Percentiles rank a stretch among this genome's conserved stretches.
phyloP scores from a whole-genome alignment of 2,329 filamentous ascomycete genomes.

The Fusarium circinatum region DNA sequence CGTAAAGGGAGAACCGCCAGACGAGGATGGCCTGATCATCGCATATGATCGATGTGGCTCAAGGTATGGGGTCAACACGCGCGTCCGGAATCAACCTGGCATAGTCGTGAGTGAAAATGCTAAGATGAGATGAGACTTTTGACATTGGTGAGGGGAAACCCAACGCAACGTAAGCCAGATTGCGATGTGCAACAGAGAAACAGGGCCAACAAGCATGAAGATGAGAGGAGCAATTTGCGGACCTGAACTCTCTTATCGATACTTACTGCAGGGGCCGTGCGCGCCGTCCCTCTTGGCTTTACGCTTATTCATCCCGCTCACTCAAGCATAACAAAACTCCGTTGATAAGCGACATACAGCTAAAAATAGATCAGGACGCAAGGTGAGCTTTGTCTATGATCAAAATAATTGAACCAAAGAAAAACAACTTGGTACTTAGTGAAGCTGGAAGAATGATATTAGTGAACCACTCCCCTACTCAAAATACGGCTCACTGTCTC shows the following conservation, averaged over 20 bases:
- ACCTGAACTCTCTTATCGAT: background rate
- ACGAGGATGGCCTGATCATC: background rate
- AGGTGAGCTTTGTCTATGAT: background rate
- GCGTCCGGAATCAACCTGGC: background rate
- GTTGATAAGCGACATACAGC: too few relatives aligned
- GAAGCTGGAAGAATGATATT: background rate
- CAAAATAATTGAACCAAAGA: background rate
- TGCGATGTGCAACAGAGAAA: background rate
- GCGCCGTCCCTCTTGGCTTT: background rate
- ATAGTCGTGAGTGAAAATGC: background rate
- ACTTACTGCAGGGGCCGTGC: background rate
- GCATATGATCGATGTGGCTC: background rate
- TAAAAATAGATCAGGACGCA: background rate
- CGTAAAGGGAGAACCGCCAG: background rate
- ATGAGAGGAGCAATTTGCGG: background rate
- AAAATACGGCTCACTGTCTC: background rate
- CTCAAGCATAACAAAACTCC: background rate
- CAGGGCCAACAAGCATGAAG: too few relatives aligned
- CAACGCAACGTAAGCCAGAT: background rate
- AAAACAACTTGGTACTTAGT: too few relatives aligned
- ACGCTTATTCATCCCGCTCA: background rate
- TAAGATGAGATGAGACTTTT: background rate
- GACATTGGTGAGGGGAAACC: background rate
- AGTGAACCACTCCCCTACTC: background rate
- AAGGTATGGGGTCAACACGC: background rate